phyloP scores from a whole-genome alignment of 116 monocot species.

The Phalaenopsis hybrid region DNA sequence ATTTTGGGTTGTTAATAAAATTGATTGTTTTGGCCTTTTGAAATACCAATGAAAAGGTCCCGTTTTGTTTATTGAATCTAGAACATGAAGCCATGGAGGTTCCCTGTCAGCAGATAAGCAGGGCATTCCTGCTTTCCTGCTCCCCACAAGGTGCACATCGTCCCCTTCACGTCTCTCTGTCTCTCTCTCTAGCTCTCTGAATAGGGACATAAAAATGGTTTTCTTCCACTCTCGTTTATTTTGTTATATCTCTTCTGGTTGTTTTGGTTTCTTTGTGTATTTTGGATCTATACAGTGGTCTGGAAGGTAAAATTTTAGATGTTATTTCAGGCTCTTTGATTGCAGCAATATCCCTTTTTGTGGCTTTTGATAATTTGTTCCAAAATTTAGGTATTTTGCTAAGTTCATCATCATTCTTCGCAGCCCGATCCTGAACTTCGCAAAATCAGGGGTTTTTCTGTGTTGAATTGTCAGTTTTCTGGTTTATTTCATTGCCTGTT shows the following conservation, averaged over 20 bases:
- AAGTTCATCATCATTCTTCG: background rate
- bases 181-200: conserved; percentile 3
- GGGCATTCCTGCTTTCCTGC: conserved; percentile 30
- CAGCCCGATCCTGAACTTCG: background rate
- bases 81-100: conserved; percentile 4
- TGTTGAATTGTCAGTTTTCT: background rate
- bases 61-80: too few species aligned
- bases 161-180: conserved; percentile 5
- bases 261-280: too few species aligned
- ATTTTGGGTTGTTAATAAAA: background rate
- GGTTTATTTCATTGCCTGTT: background rate
- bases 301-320: background rate
- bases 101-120: conserved; percentile 28
- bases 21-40: conserved; percentile 6
- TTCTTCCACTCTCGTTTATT: too few species aligned
- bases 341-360: background rate
- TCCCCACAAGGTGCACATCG: conserved; percentile 29
- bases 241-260: too few species aligned
- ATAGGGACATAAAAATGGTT: background rate
- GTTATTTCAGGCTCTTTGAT: conserved; percentile 1
- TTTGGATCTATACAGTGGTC: background rate
- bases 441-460: background rate
- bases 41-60: background rate
- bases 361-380: background rate
- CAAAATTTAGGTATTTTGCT: background rate